Evolutionary conservation across 768 basidiomycete species (phyloP).

Genomic region (Tylopilus vinaceipallidus): DNA sequence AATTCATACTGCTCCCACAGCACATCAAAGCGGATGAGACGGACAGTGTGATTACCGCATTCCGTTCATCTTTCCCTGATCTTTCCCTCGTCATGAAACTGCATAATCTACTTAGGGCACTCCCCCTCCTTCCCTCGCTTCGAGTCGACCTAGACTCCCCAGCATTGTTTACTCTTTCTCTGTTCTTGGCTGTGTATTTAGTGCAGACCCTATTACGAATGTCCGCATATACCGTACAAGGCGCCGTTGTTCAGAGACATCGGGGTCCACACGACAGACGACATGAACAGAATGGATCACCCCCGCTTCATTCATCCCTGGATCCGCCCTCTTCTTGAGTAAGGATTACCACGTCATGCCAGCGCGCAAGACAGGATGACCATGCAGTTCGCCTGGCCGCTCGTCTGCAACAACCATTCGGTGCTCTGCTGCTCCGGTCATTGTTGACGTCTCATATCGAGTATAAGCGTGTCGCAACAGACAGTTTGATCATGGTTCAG

Average conservation of each 20-base stretch:
- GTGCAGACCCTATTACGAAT: too few relatives aligned
- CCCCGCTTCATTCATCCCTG: slow-evolving; percentile 13
- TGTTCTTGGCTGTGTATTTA: neutral
- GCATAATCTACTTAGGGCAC: neutral
- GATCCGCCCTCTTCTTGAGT: slow-evolving; percentile 7
- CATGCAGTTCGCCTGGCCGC: neutral
- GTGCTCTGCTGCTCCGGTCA: slow-evolving; percentile 1
- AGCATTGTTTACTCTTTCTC: slow-evolving; percentile 1
- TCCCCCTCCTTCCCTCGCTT: neutral
- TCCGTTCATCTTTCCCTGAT: slow-evolving; percentile 25
- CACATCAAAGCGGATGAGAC: too few relatives aligned
- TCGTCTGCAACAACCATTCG: slow-evolving; percentile 4
- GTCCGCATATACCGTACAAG: neutral
- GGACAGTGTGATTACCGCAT: neutral
- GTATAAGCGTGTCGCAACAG: slow-evolving; percentile 10
- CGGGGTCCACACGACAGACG: slow-evolving; percentile 4
- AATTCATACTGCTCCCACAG: neutral
- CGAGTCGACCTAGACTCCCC: slow-evolving; percentile 1
- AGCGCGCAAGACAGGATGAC: neutral
- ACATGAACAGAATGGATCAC: neutral
- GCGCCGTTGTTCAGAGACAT: neutral
- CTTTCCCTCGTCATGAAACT: neutral
- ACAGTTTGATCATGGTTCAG: slow-evolving; percentile 7
- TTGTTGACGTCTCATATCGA: neutral
- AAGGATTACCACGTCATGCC: neutral